Conservation (phyloP, 306 rosid species). For the Styphnolobium japonicum region DNA sequence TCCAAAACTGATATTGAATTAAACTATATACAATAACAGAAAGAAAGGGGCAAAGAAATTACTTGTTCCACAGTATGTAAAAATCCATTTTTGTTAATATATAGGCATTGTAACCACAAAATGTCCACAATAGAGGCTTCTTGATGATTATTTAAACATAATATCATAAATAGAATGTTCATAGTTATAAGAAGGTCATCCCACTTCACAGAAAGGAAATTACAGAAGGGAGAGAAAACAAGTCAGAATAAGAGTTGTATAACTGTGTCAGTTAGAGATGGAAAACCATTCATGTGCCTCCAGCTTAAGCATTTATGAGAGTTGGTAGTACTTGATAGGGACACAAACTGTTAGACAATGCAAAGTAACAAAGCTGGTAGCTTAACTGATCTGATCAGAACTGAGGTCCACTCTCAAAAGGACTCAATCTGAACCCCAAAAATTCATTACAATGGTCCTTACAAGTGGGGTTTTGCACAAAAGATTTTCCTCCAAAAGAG, state of each 20-base stretch:
- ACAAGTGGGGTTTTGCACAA: not conserved
- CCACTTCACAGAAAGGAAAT: not conserved
- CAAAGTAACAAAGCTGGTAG: not conserved
- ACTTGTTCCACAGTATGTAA: too few species aligned
- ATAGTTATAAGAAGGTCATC: not conserved
- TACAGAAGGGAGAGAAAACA: not conserved
- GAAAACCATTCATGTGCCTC: too few species aligned
- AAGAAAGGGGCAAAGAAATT: not conserved
- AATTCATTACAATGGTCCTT: not conserved
- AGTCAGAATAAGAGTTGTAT: not conserved
- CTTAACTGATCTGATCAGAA: not conserved
- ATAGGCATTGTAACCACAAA: too few species aligned
- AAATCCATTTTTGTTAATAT: too few species aligned
- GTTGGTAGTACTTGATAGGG: not conserved
- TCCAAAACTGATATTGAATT: not conserved
- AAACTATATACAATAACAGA: too few species aligned
- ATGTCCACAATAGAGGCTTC: too few species aligned
- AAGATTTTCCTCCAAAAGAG: not conserved
- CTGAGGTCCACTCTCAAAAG: not conserved
- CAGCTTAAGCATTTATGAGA: too few species aligned
- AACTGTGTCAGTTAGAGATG: too few species aligned
- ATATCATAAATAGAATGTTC: not conserved
- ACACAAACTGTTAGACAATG: not conserved
- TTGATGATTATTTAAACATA: too few species aligned
- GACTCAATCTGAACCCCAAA: not conserved